phyloP scores from a whole-genome alignment of 2,329 filamentous ascomycete species.

The Sphaceloma murrayae region DNA sequence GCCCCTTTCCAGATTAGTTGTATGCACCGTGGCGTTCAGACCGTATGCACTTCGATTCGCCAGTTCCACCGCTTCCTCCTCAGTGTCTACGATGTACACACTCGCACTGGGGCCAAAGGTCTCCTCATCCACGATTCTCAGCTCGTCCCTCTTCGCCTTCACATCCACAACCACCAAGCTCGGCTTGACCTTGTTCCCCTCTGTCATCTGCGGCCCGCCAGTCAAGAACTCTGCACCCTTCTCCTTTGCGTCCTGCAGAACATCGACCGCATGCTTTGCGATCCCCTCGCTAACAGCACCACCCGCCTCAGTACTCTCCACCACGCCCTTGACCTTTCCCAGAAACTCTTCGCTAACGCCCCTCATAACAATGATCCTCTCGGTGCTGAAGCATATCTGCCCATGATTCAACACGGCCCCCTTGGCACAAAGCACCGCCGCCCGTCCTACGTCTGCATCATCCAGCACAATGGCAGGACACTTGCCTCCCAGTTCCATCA shows the following conservation, averaged over 20 bases:
- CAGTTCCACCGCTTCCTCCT: conserved; percentile 23
- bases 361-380: conserved; percentile 58
- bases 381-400: conserved; percentile 63
- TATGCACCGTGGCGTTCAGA: conserved; percentile 60
- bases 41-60: conserved; percentile 62
- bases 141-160: conserved; percentile 38
- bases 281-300: conserved; percentile 23
- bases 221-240: conserved; percentile 23
- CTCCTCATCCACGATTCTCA: conserved; percentile 64
- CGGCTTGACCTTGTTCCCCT: conserved; percentile 19
- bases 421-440: conserved; percentile 17
- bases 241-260: conserved; percentile 23
- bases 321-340: conserved; percentile 34
- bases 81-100: conserved; percentile 18
- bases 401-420: conserved; percentile 16
- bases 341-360: conserved; percentile 46
- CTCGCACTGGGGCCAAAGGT: conserved; percentile 36
- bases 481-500: conserved; percentile 38
- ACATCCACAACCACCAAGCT: conserved; percentile 56
- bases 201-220: conserved; percentile 20
- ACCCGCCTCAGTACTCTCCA: conserved; percentile 24
- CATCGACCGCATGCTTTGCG: conserved; percentile 26
- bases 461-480: conserved; percentile 35
- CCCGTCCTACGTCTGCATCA: conserved; percentile 32
- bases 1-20: conserved; percentile 48